Evolutionary conservation across 805 yeast genomes (phyloP).

Genomic region (Ogataea siamensis): DNA sequence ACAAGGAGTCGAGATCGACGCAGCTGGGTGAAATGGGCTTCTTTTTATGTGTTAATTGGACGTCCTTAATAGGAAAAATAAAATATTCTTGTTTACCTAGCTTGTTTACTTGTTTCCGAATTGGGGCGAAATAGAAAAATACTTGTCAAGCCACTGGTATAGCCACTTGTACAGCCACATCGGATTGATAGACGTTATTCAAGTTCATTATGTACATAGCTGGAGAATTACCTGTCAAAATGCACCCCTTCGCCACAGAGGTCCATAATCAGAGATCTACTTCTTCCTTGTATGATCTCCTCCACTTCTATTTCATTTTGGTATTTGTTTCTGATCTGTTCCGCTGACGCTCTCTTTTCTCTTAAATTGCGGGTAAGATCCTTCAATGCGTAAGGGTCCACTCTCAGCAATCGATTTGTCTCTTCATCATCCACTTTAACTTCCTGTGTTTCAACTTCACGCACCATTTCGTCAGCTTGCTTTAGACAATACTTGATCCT

Average conservation of each 20-base stretch:
- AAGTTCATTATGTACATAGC: neutral
- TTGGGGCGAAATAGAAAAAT: conserved; percentile 9
- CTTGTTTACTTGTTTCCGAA: conserved; percentile 16
- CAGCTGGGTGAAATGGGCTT: conserved; percentile 11
- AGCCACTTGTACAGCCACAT: conserved; percentile 8
- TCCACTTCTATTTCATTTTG: conserved; percentile 43
- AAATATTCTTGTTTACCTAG: conserved; percentile 18
- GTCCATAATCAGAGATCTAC: conserved; percentile 35
- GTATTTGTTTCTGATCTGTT: conserved; percentile 35
- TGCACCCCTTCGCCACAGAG: conserved; percentile 4
- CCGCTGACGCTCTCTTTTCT: conserved; percentile 29
- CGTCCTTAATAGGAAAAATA: conserved; percentile 14
- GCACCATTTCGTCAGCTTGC: conserved; percentile 32
- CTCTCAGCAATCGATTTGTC: conserved; percentile 30
- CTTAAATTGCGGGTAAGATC: conserved; percentile 35
- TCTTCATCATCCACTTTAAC: conserved; percentile 21
- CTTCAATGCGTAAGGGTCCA: conserved; percentile 52
- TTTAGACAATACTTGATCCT: conserved; percentile 42
- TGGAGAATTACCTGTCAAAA: neutral
- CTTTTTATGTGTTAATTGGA: conserved; percentile 14
- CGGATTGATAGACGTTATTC: neutral
- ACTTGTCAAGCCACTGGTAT: neutral
- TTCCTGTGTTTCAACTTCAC: conserved; percentile 31
- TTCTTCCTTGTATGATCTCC: conserved; percentile 37
- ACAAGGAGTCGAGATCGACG: conserved; percentile 5